Evolutionary conservation across 805 yeast genomes (phyloP), one percentile per base, ranked within the genome.

Genomic region (Clavispora phyllophila): DNA sequence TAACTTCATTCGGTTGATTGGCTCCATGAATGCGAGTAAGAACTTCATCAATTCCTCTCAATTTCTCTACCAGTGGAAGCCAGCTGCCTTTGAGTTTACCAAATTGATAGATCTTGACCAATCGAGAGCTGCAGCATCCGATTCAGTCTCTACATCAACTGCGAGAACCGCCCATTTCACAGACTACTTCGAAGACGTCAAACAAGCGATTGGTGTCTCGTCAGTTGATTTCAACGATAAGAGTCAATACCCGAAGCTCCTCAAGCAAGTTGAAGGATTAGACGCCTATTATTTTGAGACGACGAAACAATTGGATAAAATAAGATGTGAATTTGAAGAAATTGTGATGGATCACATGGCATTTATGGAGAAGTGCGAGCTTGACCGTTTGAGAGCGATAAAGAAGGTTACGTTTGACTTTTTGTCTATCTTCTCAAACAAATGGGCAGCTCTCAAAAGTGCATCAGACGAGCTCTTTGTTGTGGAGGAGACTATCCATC

Each of bases 291-390:
- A 64, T 47, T 75, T 68, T 44, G 66, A 67, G 36, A 72, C 75
- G 40, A 81, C 86, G 9, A 61, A 66, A 36, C 75, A 73, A 31
- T 68, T 86, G 49, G 96, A 87, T 56, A 68, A 71, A 35, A 61
- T 77, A 12, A 72, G 95, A 45, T 84, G 93, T 60, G 80, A 79
- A 37, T 70, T 86, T 37, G 96, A 88, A 60, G 91, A 84, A 55
- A 58, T 75, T 26, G 70, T 84, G 43, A 75, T 83, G 59, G 90
- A 83, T 51, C 90, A 85, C 56, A 66, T 83, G 39, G 63, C 81
- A 18, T 86, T 83, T 58, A 79, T 87, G 86, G 91, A 87, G 58
- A 76, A 81, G 53, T 87, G 93, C 65, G 96, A 87, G 63, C 61
- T 77, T 27, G 95, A 87, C 62, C 74, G 96, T 49, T 68, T 85